Evolutionary conservation across 2,329 filamentous ascomycete species (phyloP).

Genomic region (Microsporum audouinii): DNA sequence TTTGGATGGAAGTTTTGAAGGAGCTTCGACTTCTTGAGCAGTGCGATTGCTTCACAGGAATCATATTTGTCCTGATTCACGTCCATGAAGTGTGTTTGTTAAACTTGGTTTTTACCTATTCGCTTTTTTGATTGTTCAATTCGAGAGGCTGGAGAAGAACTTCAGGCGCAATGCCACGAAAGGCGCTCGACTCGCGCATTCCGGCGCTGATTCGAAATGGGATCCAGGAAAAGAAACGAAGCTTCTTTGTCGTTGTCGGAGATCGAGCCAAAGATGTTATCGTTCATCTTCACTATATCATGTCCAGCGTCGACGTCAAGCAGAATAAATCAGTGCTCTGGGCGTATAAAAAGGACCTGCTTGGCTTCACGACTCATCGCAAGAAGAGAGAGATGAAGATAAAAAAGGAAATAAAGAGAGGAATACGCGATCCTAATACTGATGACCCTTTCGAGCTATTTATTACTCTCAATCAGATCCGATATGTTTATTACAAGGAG

Average conservation of each 20-base stretch:
- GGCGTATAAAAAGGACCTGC: constrained; percentile 96
- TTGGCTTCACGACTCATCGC: constrained; percentile 89
- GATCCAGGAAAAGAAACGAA: constrained; percentile 87
- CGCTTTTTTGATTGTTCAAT: not conserved
- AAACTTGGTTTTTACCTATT: not conserved
- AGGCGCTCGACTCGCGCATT: constrained; percentile 72
- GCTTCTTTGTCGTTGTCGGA: constrained; percentile 94
- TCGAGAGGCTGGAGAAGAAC: not conserved
- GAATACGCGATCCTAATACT: constrained; percentile 79
- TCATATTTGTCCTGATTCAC: not conserved
- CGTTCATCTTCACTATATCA: constrained; percentile 86
- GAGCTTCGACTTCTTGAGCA: not conserved
- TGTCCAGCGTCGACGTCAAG: constrained; percentile 80
- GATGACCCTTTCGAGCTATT: constrained; percentile 97
- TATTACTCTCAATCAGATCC: constrained; percentile 89
- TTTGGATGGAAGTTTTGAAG: not conserved
- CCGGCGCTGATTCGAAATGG: constrained; percentile 85
- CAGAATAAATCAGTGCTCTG: constrained; percentile 93
- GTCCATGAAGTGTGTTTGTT: not conserved
- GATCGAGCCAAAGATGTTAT: constrained; percentile 94
- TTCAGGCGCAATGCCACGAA: constrained; percentile 30
- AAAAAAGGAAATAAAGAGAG: constrained; percentile 94
- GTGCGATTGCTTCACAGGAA: not conserved
- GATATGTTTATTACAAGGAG: constrained; percentile 99
- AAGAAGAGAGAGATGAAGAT: constrained; percentile 98